These are phyloP conservation scores for Nothomitra cinnamomea DNA, from an alignment of 2,329 filamentous ascomycete genomes.

Conservation along the genomic window DNA sequence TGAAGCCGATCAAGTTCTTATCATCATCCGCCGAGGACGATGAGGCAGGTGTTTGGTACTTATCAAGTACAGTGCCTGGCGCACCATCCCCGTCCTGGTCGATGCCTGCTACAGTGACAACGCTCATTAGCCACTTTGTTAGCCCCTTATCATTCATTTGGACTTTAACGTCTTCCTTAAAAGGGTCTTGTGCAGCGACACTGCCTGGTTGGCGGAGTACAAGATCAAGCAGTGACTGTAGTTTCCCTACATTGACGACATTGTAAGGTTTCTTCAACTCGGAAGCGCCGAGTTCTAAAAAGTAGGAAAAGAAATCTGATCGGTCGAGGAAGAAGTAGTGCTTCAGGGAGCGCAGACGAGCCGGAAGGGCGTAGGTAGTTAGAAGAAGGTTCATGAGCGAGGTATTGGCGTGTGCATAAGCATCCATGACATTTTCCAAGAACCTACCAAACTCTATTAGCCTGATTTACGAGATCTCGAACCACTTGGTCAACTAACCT, in stretches of 20 bases:
- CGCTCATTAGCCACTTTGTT: slow-evolving; percentile 84
- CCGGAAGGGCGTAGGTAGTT: slow-evolving; percentile 80
- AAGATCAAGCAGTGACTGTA: slow-evolving; percentile 89
- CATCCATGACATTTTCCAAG: slow-evolving; percentile 85
- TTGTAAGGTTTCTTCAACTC: slow-evolving; percentile 84
- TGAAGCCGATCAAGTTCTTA: slow-evolving; percentile 78
- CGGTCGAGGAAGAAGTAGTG: slow-evolving; percentile 98
- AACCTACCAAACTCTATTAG: slow-evolving; percentile 39
- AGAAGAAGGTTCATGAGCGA: slow-evolving; percentile 80
- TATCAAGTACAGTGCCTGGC: slow-evolving; percentile 43
- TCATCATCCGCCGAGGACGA: slow-evolving; percentile 55
- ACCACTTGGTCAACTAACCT: slow-evolving; percentile 5
- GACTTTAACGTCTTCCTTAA: slow-evolving; percentile 96
- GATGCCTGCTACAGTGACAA: slow-evolving; percentile 91
- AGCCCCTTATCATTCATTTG: slow-evolving; percentile 91
- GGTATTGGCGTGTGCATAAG: slow-evolving; percentile 89
- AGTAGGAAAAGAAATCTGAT: slow-evolving; percentile 96
- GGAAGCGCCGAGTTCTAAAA: slow-evolving; percentile 76
- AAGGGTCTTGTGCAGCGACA: slow-evolving; percentile 83
- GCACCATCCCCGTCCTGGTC: slow-evolving; percentile 58
- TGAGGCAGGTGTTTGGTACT: slow-evolving; percentile 53
- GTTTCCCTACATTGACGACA: slow-evolving; percentile 75
- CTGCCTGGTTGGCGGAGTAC: slow-evolving; percentile 92
- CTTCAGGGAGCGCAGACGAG: slow-evolving; percentile 76
- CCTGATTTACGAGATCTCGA: not conserved